A percentile compares a stretch with the other conserved stretches of the same genome.
phyloP scores from a whole-genome alignment of 2,329 filamentous ascomycete species.

The Diaporthe capsici region DNA sequence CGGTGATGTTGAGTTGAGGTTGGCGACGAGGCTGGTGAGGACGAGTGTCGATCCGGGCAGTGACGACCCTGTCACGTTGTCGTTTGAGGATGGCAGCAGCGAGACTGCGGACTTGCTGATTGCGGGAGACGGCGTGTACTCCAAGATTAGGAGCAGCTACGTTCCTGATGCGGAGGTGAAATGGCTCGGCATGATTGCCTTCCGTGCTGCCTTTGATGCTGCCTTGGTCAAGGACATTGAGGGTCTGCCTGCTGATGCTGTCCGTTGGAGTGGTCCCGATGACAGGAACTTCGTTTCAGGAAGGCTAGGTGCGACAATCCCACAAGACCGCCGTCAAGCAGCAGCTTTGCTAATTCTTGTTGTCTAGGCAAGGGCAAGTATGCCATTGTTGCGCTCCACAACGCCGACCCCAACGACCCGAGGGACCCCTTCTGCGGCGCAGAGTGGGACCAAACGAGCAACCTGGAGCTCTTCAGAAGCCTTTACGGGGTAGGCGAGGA shows the following conservation, averaged over 20 bases:
- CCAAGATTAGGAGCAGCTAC: constrained; percentile 15
- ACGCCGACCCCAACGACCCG: constrained; percentile 46
- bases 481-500: constrained; percentile 43
- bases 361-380: constrained; percentile 47
- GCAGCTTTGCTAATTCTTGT: background rate
- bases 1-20: constrained; percentile 50
- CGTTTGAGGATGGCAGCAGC: constrained; percentile 7
- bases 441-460: constrained; percentile 49
- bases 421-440: constrained; percentile 44
- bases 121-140: constrained; percentile 35
- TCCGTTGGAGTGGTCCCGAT: constrained; percentile 47
- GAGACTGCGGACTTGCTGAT: constrained; percentile 27
- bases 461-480: constrained; percentile 48
- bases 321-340: accelerated
- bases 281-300: constrained; percentile 21
- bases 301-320: background rate
- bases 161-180: constrained; percentile 46
- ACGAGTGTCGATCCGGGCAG: constrained; percentile 36
- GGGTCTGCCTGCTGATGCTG: constrained; percentile 52
- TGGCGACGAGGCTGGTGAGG: constrained; percentile 45
- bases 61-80: constrained; percentile 39
- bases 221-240: constrained; percentile 50
- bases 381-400: constrained; percentile 50
- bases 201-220: constrained; percentile 53
- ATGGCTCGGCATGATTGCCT: constrained; percentile 55